Base-by-base conservation (phyloP, 345 rosid species). In the Ceriops decandra region DNA sequence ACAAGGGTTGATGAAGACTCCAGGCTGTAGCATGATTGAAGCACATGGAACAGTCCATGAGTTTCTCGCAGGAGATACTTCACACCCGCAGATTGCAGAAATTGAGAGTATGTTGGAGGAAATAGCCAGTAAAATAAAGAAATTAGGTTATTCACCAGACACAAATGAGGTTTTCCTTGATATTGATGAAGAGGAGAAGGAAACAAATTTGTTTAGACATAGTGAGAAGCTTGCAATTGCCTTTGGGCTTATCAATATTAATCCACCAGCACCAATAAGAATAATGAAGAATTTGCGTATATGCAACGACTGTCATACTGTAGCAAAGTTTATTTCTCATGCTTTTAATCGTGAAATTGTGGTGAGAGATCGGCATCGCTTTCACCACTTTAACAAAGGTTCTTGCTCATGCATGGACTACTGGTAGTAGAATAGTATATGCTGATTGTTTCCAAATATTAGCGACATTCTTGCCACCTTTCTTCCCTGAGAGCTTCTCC, bases 161-260 rank as follows among this genome's bases (percentile, higher is more conserved):
- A 83, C 72, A 35, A 69, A 36, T 51, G 88, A 77, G 65, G 85
- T 85, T 60, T 80, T 71, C 63, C 73, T 83, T 57, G 85, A 83
- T 66, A 83, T 85, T 36, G 85, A 83, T 20, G 84, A 83, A 62
- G 89, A 82, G 73, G 85, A 85, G 71, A 85, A 83, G 77, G 88
- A 85, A 68, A 76, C 83, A 30, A 61, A 70, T 68, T 62, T 85
- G 59, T 73, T 72, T 52, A 79, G 84, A 73, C 88, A 82, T 38
- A 76, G 88, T 51, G 86, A 85, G 82, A 84, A 78, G 72, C 81
- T 84, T 60, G 88, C 88, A 20, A 76, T 82, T 63, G 88, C 88
- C 69, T 84, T 82, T 64, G 84, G 84, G 33, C 82, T 84, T 32
- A 68, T 82, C 57, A 63, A 64, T 30, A 76, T 79, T 42, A 67